phyloP scores from a whole-genome alignment of 2,329 filamentous ascomycete genomes.

The Aspergillus udagawae region DNA sequence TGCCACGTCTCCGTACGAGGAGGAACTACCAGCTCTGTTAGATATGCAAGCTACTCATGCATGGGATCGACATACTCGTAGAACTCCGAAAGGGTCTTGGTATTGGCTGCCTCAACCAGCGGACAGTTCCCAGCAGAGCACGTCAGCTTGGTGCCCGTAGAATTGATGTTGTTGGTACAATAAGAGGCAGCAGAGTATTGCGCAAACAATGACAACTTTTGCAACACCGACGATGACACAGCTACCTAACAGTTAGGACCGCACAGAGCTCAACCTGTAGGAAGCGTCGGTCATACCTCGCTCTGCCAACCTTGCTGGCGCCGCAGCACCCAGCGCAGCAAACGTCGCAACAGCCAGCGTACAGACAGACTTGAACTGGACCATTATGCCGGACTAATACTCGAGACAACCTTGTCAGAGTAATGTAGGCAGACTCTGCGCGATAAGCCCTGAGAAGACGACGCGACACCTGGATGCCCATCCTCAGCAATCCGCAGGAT shows the following conservation, averaged over 20 bases:
- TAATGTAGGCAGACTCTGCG: not conserved
- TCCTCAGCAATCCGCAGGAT: not conserved
- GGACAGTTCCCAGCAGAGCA: slow-evolving; percentile 48
- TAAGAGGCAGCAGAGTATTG: slow-evolving; percentile 54
- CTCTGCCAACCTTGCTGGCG: slow-evolving; percentile 13
- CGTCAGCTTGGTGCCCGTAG: slow-evolving; percentile 39
- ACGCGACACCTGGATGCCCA: not conserved
- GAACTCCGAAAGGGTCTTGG: slow-evolving; percentile 47
- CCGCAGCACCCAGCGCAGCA: slow-evolving; percentile 15
- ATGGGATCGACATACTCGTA: slow-evolving; percentile 37
- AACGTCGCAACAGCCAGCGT: slow-evolving; percentile 9
- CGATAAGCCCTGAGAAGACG: not conserved
- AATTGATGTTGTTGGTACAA: slow-evolving; percentile 47
- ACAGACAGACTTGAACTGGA: not conserved
- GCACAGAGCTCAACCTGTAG: not conserved
- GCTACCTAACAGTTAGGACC: slow-evolving; percentile 17
- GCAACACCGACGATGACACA: slow-evolving; percentile 39
- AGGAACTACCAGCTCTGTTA: slow-evolving; percentile 1
- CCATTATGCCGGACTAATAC: not conserved
- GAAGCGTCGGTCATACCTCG: not conserved
- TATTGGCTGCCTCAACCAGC: slow-evolving; percentile 44
- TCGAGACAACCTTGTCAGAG: not conserved
- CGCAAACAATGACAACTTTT: slow-evolving; percentile 44
- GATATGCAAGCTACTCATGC: not conserved
- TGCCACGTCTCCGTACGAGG: slow-evolving; percentile 37